Evolutionary conservation across 176 grass and related monocot genomes (phyloP), one percentile per base, ranked within the genome.

Genomic region (Eragrostis curvula): DNA sequence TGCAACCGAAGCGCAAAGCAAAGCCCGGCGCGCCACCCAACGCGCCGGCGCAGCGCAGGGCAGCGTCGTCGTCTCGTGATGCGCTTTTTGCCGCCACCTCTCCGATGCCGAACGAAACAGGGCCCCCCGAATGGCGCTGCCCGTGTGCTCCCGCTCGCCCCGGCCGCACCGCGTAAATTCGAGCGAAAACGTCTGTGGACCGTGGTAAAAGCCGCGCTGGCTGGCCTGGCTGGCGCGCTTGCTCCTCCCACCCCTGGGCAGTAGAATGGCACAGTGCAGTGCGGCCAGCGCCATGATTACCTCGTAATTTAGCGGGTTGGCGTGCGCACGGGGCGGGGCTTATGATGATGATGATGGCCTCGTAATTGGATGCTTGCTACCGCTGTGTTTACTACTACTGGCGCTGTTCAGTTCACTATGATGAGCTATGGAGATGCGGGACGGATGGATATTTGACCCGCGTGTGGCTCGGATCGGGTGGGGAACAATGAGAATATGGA

Each of bases 401-500:
- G 21, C 1, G 0, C 15, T 15, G 16, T 7, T 53, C 3, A 0
- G 5, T 42, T 67, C 77, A 67, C n/a, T n/a, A n/a, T 15, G 61
- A 13, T 20, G 20, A 30, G 6, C 15, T n/a, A 68, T 36, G 39
- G 32, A 36, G n/a, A 45, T 21, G 70, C 58, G 50, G 9, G 9
- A 16, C 1, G 12, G 52, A 32, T 49, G 11, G 41, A 44, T n/a
- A n/a, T n/a, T 17, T 23, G 57, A 2, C 8, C 48, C 14, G 45
- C 23, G 52, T 23, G 49, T 55, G 71, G 82, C 82, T 24, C 40
- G 74, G n/a, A 15, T 16, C 0, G 13, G 55, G 14, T 18, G 16
- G 86, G 72, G 67, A 70, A 49, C 80, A 73, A 83, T 29, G 28
- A 27, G 86, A 83, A 88, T 67, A 58, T 60, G 13, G 55, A 59